Evolutionary conservation across 108 stramenopile species (phyloP).

Genomic region (Asterionellopsis glacialis): DNA sequence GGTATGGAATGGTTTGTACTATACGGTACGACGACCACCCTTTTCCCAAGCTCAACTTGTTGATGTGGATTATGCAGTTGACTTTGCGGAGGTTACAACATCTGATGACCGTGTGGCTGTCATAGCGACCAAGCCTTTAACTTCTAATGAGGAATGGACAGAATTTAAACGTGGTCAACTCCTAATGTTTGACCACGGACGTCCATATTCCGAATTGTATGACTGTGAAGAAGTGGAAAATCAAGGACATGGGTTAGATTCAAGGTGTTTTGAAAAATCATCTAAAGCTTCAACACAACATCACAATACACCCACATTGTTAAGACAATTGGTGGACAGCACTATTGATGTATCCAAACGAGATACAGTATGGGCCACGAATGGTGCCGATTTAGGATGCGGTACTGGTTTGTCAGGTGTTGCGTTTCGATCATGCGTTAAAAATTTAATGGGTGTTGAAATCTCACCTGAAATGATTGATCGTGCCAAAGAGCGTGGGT

Average conservation of each 20-base stretch:
- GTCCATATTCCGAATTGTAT: conserved; percentile 31
- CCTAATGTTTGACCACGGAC: conserved; percentile 67
- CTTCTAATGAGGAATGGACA: conserved; percentile 64
- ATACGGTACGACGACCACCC: conserved; percentile 71
- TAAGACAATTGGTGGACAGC: conserved; percentile 21
- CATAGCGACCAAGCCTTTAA: conserved; percentile 85
- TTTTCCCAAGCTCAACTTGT: conserved; percentile 59
- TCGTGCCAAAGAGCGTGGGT: conserved; percentile 49
- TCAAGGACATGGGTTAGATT: conserved; percentile 26
- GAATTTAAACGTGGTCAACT: conserved; percentile 73
- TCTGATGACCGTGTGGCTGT: conserved; percentile 80
- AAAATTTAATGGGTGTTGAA: conserved; percentile 56
- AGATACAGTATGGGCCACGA: conserved; percentile 4
- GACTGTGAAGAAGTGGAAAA: conserved; percentile 28
- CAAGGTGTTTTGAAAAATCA: conserved; percentile 1
- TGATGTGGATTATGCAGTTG: conserved; percentile 30
- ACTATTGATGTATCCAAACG: not conserved
- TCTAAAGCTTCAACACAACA: too few relatives aligned
- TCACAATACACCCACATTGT: conserved; percentile 24
- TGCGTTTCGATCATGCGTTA: conserved; percentile 39
- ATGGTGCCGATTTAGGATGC: conserved; percentile 55
- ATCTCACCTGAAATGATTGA: conserved; percentile 63
- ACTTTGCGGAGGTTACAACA: conserved; percentile 52
- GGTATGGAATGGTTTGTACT: conserved; percentile 88
- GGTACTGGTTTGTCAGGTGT: conserved; percentile 59